Conservation (phyloP, 2,329 filamentous ascomycete genomes). For the Chaetomium globosum region DNA sequence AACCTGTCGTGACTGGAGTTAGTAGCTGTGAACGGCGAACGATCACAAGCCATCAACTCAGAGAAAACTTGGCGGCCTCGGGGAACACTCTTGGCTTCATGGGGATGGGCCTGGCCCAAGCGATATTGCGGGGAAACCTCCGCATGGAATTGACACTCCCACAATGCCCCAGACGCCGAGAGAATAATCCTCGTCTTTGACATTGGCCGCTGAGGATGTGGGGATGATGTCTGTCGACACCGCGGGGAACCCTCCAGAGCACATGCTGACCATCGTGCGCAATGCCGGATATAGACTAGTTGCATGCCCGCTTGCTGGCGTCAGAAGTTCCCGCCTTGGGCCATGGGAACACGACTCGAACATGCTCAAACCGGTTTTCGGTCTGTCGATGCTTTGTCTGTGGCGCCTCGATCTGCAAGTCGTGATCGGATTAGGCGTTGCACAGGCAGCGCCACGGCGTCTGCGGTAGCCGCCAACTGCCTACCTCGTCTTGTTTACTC, state of each 20-base stretch:
- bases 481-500: background rate
- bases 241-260: slow-evolving; percentile 12
- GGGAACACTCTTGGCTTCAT: slow-evolving; percentile 12
- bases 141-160: slow-evolving; percentile 8
- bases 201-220: slow-evolving; percentile 6
- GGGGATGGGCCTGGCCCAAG: slow-evolving; percentile 10
- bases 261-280: background rate
- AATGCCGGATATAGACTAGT: slow-evolving; percentile 11
- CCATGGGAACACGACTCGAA: slow-evolving; percentile 3
- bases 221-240: slow-evolving; percentile 14
- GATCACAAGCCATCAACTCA: slow-evolving; percentile 16
- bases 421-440: background rate
- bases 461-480: background rate
- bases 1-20: background rate
- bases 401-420: slow-evolving; percentile 9
- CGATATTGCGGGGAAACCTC: slow-evolving; percentile 22
- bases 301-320: background rate
- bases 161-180: slow-evolving; percentile 7
- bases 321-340: background rate
- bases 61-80: background rate
- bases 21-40: background rate
- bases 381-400: background rate
- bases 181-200: slow-evolving; percentile 12
- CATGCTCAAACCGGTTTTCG: slow-evolving; percentile 17
- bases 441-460: background rate